These are phyloP conservation scores for Aspergillus brunneoviolaceus DNA, from an alignment of 2,329 filamentous ascomycete genomes.

Conservation along the genomic window DNA sequence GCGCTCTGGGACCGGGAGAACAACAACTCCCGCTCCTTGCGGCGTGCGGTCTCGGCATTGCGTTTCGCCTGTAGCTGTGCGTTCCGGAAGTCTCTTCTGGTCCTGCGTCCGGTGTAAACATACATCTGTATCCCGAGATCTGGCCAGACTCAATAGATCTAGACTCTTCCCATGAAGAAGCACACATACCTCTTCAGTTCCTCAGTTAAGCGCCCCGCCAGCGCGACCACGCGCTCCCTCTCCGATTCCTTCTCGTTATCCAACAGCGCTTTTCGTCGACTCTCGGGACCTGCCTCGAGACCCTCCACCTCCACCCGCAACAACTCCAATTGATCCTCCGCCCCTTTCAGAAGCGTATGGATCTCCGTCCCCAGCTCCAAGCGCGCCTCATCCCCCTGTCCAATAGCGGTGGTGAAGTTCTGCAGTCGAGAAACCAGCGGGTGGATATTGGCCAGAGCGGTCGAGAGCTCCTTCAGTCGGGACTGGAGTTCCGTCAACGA, in stretches of 20 bases:
- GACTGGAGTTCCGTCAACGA: conserved; percentile 42
- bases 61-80: conserved; percentile 78
- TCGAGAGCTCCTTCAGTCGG: conserved; percentile 54
- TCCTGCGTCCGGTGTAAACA: conserved; percentile 36
- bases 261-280: conserved; percentile 32
- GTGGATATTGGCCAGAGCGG: conserved; percentile 54
- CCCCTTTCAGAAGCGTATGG: conserved; percentile 70
- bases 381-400: conserved; percentile 64
- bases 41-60: conserved; percentile 69
- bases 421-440: conserved; percentile 57
- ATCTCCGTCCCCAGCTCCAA: conserved; percentile 79
- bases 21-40: conserved; percentile 73
- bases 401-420: conserved; percentile 61
- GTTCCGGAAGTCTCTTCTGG: conserved; percentile 70
- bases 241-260: conserved; percentile 60
- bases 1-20: conserved; percentile 54
- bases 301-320: conserved; percentile 76
- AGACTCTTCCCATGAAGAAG: neutral
- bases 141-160: too few relatives aligned
- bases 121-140: neutral
- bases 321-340: conserved; percentile 81
- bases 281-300: conserved; percentile 51
- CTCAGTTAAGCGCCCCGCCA: conserved; percentile 63
- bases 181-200: conserved; percentile 68
- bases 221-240: conserved; percentile 64